These are phyloP conservation scores for Bathelium albidoporum DNA, from an alignment of 495 filamentous ascomycete genomes.

Conservation along the genomic window DNA sequence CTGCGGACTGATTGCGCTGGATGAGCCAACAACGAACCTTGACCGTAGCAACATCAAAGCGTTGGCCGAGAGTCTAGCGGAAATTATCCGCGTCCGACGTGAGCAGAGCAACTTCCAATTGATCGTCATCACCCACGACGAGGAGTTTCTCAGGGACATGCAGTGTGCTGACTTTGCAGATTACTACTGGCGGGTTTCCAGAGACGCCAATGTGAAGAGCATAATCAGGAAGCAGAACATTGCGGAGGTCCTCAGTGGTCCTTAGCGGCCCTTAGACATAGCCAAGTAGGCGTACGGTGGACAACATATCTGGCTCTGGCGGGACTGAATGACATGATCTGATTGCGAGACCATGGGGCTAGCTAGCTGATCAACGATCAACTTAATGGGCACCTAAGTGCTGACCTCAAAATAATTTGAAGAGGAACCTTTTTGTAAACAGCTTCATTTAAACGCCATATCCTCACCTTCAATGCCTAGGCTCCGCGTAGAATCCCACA, in stretches of 20 bases:
- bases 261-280: background rate
- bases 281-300: too few relatives aligned
- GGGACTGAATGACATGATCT: too few relatives aligned
- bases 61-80: conserved; percentile 71
- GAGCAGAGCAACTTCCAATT: conserved; percentile 92
- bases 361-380: too few relatives aligned
- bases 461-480: too few relatives aligned
- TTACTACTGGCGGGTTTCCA: conserved; percentile 73
- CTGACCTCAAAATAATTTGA: too few relatives aligned
- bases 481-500: too few relatives aligned
- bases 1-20: conserved; percentile 91
- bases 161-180: conserved; percentile 89
- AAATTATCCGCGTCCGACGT: conserved; percentile 76
- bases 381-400: too few relatives aligned
- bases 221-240: conserved; percentile 67
- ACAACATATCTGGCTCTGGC: too few relatives aligned
- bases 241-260: conserved; percentile 36
- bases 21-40: conserved; percentile 96
- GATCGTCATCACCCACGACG: conserved; percentile 98
- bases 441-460: too few relatives aligned
- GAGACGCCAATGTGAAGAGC: conserved; percentile 79
- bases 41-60: conserved; percentile 89
- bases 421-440: too few relatives aligned
- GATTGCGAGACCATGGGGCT: too few relatives aligned
- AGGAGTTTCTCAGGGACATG: conserved; percentile 91